These are phyloP conservation scores for Clausena lansium DNA, from an alignment of 345 rosid genomes.

Conservation along the genomic window DNA sequence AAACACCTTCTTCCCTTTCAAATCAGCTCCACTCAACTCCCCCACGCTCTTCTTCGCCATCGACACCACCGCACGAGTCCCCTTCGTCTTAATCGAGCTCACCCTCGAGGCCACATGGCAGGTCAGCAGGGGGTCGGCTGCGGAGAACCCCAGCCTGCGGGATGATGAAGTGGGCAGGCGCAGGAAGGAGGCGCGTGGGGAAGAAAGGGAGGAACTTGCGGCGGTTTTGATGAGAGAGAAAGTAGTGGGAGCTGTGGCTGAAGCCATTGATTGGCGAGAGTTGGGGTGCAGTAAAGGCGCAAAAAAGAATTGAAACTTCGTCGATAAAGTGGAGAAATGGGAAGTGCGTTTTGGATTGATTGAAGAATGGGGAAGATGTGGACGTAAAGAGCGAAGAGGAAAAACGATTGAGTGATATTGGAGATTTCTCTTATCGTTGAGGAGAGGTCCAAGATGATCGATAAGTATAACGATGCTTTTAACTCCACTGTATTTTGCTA, in stretches of 20 bases:
- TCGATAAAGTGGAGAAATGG: neutral
- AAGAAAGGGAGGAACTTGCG: conserved; percentile 31
- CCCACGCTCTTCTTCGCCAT: conserved; percentile 97
- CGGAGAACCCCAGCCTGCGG: conserved; percentile 59
- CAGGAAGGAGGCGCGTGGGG: conserved; percentile 40
- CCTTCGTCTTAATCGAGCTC: conserved; percentile 34
- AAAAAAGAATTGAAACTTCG: neutral
- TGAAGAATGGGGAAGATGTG: conserved; percentile 24
- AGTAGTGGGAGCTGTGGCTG: conserved; percentile 62
- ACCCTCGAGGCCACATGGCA: conserved; percentile 48
- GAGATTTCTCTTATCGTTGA: conserved; percentile 59
- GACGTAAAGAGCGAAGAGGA: conserved; percentile 36
- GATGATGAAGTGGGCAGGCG: conserved; percentile 32
- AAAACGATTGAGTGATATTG: conserved; percentile 30
- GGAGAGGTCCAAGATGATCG: conserved; percentile 55
- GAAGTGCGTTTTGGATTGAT: neutral
- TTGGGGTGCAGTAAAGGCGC: neutral
- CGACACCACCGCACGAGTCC: conserved; percentile 49
- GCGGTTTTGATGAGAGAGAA: conserved; percentile 61
- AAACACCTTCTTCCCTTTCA: conserved; percentile 94
- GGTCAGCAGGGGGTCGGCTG: conserved; percentile 52
- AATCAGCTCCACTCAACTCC: conserved; percentile 63
- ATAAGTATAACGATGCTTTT: neutral
- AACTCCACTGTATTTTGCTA: too few relatives aligned
- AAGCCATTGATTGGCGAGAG: conserved; percentile 39